Evolutionary conservation across 2,329 filamentous ascomycete species (phyloP), one percentile per base, ranked within the genome.

Genomic region (Beauveria asiatica): DNA sequence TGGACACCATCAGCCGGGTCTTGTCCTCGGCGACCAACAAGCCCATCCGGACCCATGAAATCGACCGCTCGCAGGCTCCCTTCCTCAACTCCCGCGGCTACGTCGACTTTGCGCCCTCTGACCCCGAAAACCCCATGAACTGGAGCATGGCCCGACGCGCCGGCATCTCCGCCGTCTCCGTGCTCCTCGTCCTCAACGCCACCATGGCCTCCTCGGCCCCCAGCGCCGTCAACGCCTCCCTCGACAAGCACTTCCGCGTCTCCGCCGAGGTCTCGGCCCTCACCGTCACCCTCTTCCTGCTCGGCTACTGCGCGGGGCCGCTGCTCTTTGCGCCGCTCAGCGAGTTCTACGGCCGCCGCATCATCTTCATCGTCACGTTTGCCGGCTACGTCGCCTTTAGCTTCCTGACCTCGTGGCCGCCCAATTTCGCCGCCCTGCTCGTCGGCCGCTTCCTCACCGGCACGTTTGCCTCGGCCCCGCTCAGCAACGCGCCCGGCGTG

Each of bases 241-340:
- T 81, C 48, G 68, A 73, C 2, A 62, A 75, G 61, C 68, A 76
- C 16, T 81, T 84, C 57, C 64, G 70, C 17, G 74, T 84, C 2
- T 82, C 79, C 0, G 63, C 60, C 6, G 76, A 78, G 61, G 78
- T 73, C 2, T 77, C 78, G 0, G 75, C 74, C 2, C 71, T 84
- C 9, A 79, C 79, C 1, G 78, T 82, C 48, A 81, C 80, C 0
- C 67, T 83, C 10, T 84, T 83, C 64, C 71, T 84, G 27, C 72
- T 83, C 4, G 81, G 72, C 4, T 86, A 85, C 68, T 80, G 79
- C 62, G 76, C 80, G 2, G 84, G 84, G 0, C 83, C 83, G 0
- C 71, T 86, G 3, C 53, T 84, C 2, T 85, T 83, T 65, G 83
- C 82, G 1, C 83, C 82, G 0, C 66, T 84, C 21, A 80, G 76